A percentile compares a stretch with the other conserved stretches of the same genome.
These are phyloP conservation scores for Cunninghamia lanceolata DNA, from an alignment of 75 land plant species.

Conservation along the genomic window DNA sequence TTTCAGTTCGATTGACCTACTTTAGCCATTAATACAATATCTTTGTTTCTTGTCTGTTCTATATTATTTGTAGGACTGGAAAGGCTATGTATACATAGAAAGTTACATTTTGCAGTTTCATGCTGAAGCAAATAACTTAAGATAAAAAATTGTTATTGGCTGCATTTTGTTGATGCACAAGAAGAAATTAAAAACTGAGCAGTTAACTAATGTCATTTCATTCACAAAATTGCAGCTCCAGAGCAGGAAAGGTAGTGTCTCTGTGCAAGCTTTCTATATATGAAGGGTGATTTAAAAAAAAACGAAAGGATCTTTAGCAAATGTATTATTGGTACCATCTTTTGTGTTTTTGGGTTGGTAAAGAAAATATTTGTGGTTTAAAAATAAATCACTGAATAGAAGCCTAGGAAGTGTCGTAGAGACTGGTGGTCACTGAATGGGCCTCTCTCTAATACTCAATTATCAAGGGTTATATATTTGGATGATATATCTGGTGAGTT, in stretches of 20 bases:
- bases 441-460: not conserved
- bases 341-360: not conserved
- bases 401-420: not conserved
- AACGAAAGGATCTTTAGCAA: not conserved
- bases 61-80: not conserved
- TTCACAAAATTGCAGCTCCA: not conserved
- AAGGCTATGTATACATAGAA: not conserved
- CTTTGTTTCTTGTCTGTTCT: not conserved
- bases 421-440: not conserved
- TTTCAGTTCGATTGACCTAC: no score
- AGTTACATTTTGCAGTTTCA: not conserved
- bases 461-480: not conserved
- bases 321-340: not conserved
- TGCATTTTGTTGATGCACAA: no score
- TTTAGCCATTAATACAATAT: no score
- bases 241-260: not conserved
- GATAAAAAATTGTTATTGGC: no score
- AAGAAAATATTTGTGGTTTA: not conserved
- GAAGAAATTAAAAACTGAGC: not conserved
- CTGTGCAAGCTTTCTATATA: not conserved
- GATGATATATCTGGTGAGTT: not conserved
- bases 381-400: not conserved
- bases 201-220: not conserved
- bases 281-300: not conserved
- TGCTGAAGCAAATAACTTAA: not conserved